Evolutionary conservation across 495 filamentous ascomycete genomes (phyloP).

Genomic region (Hyphodiscus hymeniophilus): DNA sequence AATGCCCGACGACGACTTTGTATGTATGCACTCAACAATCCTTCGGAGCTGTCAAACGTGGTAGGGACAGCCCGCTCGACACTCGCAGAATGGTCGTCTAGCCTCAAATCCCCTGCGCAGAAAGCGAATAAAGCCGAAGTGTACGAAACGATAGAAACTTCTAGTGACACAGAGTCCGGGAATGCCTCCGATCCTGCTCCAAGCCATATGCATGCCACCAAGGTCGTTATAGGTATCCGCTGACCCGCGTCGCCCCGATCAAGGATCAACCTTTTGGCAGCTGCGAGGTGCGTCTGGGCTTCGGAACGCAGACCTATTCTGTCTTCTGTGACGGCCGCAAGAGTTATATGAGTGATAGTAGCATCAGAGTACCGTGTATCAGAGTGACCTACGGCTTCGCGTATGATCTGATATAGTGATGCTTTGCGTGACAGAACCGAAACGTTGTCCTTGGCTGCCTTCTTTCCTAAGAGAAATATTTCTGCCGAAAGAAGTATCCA

Average conservation of each 20-base stretch:
- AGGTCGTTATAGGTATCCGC: neutral
- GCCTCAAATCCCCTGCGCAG: neutral
- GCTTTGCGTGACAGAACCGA: neutral
- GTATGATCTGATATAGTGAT: neutral
- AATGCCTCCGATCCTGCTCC: neutral
- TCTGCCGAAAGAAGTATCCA: conserved; percentile 1
- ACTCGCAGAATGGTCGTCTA: too few relatives aligned
- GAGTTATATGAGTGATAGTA: neutral
- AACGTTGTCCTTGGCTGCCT: neutral
- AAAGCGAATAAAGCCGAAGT: neutral
- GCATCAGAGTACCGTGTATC: neutral
- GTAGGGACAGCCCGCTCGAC: neutral
- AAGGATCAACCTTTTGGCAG: neutral
- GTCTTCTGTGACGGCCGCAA: neutral
- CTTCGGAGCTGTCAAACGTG: neutral
- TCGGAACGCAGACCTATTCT: neutral
- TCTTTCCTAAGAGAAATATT: neutral
- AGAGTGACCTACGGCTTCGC: neutral
- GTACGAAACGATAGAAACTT: neutral
- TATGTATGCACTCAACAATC: neutral
- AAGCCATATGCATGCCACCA: neutral
- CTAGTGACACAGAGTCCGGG: neutral
- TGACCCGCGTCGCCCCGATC: neutral
- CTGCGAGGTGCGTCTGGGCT: neutral
- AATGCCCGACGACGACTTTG: conserved; percentile 1